Percentiles rank a stretch among this genome's conserved stretches.
Conservation (phyloP, 2,329 filamentous ascomycete species). For the Sarocladium kiliense region DNA sequence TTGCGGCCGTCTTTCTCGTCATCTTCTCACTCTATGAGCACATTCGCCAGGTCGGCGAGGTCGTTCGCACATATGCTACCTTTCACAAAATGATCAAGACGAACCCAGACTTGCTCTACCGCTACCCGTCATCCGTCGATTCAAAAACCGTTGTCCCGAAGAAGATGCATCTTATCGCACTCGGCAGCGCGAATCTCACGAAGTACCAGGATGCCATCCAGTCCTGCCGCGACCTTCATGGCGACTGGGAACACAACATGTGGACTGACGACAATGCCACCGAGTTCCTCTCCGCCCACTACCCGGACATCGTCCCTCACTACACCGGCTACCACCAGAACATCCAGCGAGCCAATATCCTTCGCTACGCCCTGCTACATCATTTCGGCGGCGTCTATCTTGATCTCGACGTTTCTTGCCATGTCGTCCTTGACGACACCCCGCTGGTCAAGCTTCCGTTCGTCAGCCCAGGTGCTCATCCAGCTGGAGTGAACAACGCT, state of each 20-base stretch:
- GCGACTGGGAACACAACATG: constrained; percentile 17
- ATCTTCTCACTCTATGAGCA: constrained; percentile 10
- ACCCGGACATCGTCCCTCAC: constrained; percentile 18
- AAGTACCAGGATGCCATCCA: constrained; percentile 18
- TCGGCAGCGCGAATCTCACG: constrained; percentile 36
- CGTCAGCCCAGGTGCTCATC: constrained; percentile 17
- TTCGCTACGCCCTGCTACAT: constrained; percentile 18
- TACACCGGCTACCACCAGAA: constrained; percentile 16
- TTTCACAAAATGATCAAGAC: constrained; percentile 9
- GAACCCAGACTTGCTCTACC: constrained; percentile 9
- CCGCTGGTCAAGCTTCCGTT: constrained; percentile 16
- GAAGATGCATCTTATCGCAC: constrained; percentile 26
- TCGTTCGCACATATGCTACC: constrained; percentile 10
- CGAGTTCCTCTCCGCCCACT: constrained; percentile 15
- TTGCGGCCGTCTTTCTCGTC: background rate
- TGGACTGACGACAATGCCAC: constrained; percentile 20
- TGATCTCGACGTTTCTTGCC: constrained; percentile 19
- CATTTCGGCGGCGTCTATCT: constrained; percentile 20
- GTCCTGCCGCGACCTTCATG: constrained; percentile 16
- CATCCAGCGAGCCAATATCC: constrained; percentile 19
- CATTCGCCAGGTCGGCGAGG: constrained; percentile 9
- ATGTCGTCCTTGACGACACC: constrained; percentile 15
- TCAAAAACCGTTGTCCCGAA: constrained; percentile 8
- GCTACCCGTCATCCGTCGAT: constrained; percentile 2
- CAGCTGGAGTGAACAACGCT: constrained; percentile 19